Evolutionary conservation across 805 yeast species (phyloP).

Genomic region (Metschnikowia sp.): DNA sequence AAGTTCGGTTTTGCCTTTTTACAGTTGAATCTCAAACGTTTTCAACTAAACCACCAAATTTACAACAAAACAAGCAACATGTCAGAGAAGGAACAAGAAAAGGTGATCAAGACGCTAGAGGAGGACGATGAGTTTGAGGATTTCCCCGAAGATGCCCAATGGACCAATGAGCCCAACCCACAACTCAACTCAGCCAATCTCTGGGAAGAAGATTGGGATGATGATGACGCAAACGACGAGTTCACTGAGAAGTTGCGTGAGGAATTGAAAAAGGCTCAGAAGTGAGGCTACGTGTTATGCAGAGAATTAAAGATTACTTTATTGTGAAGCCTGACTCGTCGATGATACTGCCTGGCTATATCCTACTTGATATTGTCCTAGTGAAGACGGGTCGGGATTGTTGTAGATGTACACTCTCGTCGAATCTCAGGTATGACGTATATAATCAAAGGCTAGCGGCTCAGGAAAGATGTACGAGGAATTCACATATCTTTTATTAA

Average conservation of each 20-base stretch:
- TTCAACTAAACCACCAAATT: background rate
- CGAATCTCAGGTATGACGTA: no score
- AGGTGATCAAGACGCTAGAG: conserved; percentile 68
- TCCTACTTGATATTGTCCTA: no score
- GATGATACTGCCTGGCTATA: no score
- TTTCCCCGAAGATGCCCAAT: conserved; percentile 80
- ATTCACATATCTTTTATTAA: no score
- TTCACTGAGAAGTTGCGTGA: conserved; percentile 71
- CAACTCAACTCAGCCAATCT: conserved; percentile 55
- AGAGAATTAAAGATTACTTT: no score
- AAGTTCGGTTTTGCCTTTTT: no score
- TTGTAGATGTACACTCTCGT: no score
- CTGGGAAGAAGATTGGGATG: conserved; percentile 99
- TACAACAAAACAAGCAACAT: background rate
- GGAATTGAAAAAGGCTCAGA: conserved; percentile 30
- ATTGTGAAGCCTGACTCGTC: no score
- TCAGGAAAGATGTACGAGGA: no score
- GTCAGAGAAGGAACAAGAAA: conserved; percentile 30
- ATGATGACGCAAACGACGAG: conserved; percentile 89
- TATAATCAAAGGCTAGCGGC: no score
- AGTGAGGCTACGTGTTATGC: background rate
- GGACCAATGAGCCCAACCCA: conserved; percentile 60
- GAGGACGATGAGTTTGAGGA: conserved; percentile 98
- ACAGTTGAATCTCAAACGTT: no score
- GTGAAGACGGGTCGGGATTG: no score